These are phyloP conservation scores for Citrus cavaleriei DNA, from an alignment of 345 rosid genomes.

Conservation along the genomic window DNA sequence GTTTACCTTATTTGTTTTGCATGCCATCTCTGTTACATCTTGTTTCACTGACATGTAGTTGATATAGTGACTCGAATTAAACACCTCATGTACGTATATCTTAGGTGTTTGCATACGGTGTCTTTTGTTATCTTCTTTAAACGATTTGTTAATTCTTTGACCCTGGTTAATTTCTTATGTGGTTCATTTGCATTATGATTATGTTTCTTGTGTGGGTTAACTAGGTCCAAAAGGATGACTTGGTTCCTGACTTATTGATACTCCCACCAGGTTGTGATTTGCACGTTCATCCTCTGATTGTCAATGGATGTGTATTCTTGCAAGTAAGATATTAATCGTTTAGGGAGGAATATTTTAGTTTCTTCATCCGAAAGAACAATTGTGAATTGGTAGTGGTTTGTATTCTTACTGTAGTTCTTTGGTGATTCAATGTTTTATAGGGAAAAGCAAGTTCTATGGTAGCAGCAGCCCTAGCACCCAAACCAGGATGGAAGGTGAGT, in stretches of 20 bases:
- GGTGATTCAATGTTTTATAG: conserved; percentile 29
- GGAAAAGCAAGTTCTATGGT: conserved; percentile 98
- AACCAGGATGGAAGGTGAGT: conserved; percentile 79
- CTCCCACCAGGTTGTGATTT: conserved; percentile 81
- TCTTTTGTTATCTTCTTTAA: not conserved
- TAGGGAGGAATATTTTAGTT: not conserved
- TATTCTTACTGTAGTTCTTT: not conserved
- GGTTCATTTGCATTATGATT: not conserved
- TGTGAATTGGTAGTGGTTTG: not conserved
- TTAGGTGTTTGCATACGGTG: not conserved
- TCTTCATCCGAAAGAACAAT: not conserved
- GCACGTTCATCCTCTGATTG: conserved; percentile 79
- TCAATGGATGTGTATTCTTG: conserved; percentile 64
- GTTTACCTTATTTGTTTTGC: not conserved
- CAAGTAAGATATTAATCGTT: conserved; percentile 45
- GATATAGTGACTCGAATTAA: not conserved
- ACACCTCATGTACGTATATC: not conserved
- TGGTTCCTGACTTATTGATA: conserved; percentile 62
- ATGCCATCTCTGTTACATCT: not conserved
- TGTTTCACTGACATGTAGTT: conserved; percentile 2
- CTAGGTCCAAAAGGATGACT: conserved; percentile 75
- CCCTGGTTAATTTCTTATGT: not conserved
- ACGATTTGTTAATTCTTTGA: not conserved
- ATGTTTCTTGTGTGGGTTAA: conserved; percentile 9
- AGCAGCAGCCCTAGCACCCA: conserved; percentile 74